Evolutionary conservation across 345 rosid species (phyloP), one percentile per base, ranked within the genome.

Genomic region (Dimocarpus longan): DNA sequence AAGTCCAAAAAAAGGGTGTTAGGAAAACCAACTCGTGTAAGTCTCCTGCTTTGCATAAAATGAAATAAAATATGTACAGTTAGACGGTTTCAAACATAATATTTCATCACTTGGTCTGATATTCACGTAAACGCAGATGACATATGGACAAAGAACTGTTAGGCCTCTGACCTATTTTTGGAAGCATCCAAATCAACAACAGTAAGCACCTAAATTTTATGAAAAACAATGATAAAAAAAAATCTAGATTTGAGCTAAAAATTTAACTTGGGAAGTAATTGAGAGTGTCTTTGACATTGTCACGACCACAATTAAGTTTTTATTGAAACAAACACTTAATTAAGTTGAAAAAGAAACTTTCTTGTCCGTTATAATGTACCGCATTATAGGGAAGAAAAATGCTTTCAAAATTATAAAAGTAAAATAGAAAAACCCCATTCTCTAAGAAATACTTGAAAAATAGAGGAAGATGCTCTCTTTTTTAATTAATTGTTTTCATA

Each of bases 11-110:
- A 5, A 19, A 3, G 32, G 12, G 37, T 66, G 13, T 59, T 60
- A 40, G 60, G 50, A 24, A 1, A 75, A 64, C 76, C 72, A 78
- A 66, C 32, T 74, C 76, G 65, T 50, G 42, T 5, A 40, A 67
- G 48, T 68, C 52, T 54, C 1, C 6, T 54, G 6, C 21, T 54
- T 54, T 15, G 21, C 16, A 4, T 54, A 54, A 16, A 54, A 5
- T 5, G 59, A 16, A 54, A 54, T 54, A 54, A 54, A 52, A 54
- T 54, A 54, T 54, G 59, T 16, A 54, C 21, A 54, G n/a, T 15
- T 76, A 71, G 77, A 28, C 54, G 0, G 16, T 46, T 54, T 76
- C 80, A 52, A 40, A 42, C 19, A 37, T 18, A 67, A 68, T 67
- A 13, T 68, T 10, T 6, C 32, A 7, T 21, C 2, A 4, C 3